Evolutionary conservation across 1,139 yeast species (phyloP), one percentile per base, ranked within the genome.

Genomic region (Sugiyamaella sp.): DNA sequence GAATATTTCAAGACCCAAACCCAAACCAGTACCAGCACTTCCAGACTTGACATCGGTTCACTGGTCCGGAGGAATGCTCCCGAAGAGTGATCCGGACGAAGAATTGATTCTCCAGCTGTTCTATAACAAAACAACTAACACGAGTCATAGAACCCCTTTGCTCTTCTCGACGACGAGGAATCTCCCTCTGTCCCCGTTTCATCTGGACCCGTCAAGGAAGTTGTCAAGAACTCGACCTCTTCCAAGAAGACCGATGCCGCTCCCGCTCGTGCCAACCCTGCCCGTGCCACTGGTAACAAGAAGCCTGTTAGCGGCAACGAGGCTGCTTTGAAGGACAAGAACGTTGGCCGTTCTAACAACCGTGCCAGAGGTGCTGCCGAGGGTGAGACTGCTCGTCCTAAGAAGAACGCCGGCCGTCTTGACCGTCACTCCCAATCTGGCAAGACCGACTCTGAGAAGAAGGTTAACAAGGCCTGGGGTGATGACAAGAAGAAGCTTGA

Each of bases 241-340:
- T 85, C 96, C 71, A 89, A 88, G 83, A 91, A 91, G 82, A 72
- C 84, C 57, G 97, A 90, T 72, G 84, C 78, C 63, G 83, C 96
- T 60, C 96, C 96, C 67, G 74, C 91, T 66, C 85, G 80, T 77
- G 86, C 88, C 76, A 80, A 79, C 71, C 66, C 70, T 45, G 74
- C 70, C 44, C 62, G 65, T 55, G 71, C 71, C 44, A 63, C 66
- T 57, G 65, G 70, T 61, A 60, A 62, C 58, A 63, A 65, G 60
- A 70, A 77, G 74, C 78, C 85, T 70, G 76, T 84, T 57, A 74
- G 66, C 54, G 96, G 96, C 73, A 91, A 89, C 79, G 97, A 90
- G 71, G 96, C 89, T 68, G 96, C 95, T 61, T 76, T 85, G 74
- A 86, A 81, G 76, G 83, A 79, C 81, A 85, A 82, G 79, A 69